A percentile compares a stretch with the other conserved stretches of the same genome.
Conservation (phyloP, 169 alveolate species). For the Perkinsus marinus region DNA sequence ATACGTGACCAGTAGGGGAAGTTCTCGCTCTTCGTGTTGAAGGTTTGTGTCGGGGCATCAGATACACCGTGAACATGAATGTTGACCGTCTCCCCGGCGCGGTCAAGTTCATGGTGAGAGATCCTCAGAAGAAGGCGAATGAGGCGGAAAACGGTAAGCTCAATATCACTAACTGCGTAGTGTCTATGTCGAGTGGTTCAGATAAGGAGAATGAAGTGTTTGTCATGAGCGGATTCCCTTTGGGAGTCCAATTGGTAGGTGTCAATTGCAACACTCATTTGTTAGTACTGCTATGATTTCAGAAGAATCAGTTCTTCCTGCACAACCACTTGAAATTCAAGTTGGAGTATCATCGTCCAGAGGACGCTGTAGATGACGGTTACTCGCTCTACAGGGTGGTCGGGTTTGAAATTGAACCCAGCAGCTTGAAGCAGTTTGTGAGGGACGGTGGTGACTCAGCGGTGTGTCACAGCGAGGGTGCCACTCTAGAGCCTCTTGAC, state of each 20-base stretch:
- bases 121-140: not conserved
- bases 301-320: constrained; percentile 13
- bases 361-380: not conserved
- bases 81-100: not conserved
- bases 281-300: not conserved
- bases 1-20: not conserved
- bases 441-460: not conserved
- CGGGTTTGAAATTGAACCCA: constrained; percentile 49
- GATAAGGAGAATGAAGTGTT: not conserved
- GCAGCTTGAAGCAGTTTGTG: constrained; percentile 15
- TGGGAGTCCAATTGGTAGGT: not conserved
- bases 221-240: not conserved
- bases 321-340: constrained; percentile 30
- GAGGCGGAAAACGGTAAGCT: not conserved
- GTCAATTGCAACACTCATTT: not conserved
- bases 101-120: not conserved
- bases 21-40: too few species aligned
- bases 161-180: not conserved
- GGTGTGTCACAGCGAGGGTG: constrained; percentile 1
- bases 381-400: constrained; percentile 35
- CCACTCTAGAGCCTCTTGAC: not conserved
- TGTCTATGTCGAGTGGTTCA: not conserved
- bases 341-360: constrained; percentile 11
- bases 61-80: not conserved
- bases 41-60: not conserved